Evolutionary conservation across 2,329 filamentous ascomycete genomes (phyloP).

Genomic region (Curvularia eragrostidis): DNA sequence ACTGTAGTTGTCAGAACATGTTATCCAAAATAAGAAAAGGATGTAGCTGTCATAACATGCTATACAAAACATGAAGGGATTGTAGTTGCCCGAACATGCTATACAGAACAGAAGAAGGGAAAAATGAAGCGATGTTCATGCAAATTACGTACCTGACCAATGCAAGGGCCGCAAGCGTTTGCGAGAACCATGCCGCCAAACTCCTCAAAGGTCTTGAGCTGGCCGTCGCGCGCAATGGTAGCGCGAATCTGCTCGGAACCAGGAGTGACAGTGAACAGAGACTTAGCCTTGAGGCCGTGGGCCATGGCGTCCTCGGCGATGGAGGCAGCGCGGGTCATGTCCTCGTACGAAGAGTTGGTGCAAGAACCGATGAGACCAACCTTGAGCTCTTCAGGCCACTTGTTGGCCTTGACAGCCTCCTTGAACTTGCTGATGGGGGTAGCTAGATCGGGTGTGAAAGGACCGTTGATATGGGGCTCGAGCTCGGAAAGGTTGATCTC

Average conservation of each 20-base stretch:
- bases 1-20: slow-evolving; percentile 58
- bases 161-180: slow-evolving; percentile 77
- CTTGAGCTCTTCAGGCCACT: slow-evolving; percentile 96
- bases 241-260: slow-evolving; percentile 95
- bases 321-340: slow-evolving; percentile 91
- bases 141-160: slow-evolving; percentile 59
- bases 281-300: slow-evolving; percentile 93
- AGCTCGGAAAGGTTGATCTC: slow-evolving; percentile 95
- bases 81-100: slow-evolving; percentile 48
- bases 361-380: slow-evolving; percentile 97
- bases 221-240: slow-evolving; percentile 85
- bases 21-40: slow-evolving; percentile 48
- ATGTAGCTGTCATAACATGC: slow-evolving; percentile 50
- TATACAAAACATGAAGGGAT: slow-evolving; percentile 49
- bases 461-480: slow-evolving; percentile 98
- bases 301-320: slow-evolving; percentile 90
- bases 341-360: slow-evolving; percentile 89
- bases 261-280: slow-evolving; percentile 92
- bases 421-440: slow-evolving; percentile 98
- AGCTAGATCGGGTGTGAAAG: slow-evolving; percentile 97
- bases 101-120: background rate
- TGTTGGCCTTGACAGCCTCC: slow-evolving; percentile 90
- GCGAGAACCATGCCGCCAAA: slow-evolving; percentile 94
- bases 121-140: background rate
- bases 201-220: slow-evolving; percentile 93